These are phyloP conservation scores for Akanthomyces muscarius DNA, from an alignment of 2,329 filamentous ascomycete species.

Conservation along the genomic window DNA sequence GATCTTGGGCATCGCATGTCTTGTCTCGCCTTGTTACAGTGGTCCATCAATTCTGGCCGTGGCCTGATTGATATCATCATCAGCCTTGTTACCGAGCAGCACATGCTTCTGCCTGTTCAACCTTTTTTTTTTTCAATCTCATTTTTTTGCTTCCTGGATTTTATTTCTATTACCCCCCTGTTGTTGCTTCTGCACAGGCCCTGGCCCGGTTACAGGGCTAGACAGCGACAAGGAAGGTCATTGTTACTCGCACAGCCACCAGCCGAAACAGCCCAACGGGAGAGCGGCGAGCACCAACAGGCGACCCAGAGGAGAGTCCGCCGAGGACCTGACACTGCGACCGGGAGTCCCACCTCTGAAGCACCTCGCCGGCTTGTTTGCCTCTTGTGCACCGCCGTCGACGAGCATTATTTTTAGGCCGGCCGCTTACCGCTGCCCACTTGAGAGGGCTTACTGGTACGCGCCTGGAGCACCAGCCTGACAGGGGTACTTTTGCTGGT, in stretches of 20 bases:
- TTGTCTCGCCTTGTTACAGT: background rate
- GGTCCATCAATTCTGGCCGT: too few relatives aligned
- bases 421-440: background rate
- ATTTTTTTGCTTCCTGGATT: background rate
- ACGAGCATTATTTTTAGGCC: background rate
- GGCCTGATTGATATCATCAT: too few relatives aligned
- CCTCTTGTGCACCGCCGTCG: background rate
- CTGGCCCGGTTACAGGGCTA: background rate
- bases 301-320: background rate
- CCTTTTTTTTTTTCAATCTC: too few relatives aligned
- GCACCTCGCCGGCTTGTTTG: background rate
- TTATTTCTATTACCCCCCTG: background rate
- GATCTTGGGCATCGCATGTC: constrained; percentile 3
- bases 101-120: too few relatives aligned
- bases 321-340: background rate
- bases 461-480: background rate
- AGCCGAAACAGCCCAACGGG: background rate
- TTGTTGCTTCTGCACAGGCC: background rate
- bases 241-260: background rate
- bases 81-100: too few relatives aligned
- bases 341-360: background rate
- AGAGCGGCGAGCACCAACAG: background rate
- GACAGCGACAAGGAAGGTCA: background rate
- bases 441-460: background rate
- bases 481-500: background rate